Percentiles rank a stretch among this genome's conserved stretches.
phyloP scores from a whole-genome alignment of 176 grass and related monocot genomes.

The Phoenix dactylifera region DNA sequence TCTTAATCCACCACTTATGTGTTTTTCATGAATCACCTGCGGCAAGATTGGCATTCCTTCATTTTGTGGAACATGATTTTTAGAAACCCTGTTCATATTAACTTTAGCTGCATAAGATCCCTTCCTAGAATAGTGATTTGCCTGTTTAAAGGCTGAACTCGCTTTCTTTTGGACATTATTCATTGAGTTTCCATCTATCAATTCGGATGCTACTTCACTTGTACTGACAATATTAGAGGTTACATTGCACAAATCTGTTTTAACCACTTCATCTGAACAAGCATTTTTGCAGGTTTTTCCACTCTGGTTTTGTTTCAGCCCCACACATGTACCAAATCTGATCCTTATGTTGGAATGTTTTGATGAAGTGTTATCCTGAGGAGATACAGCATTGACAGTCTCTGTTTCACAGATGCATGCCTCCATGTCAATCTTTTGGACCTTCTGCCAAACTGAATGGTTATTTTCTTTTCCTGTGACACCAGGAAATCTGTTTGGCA shows the following conservation, averaged over 20 bases:
- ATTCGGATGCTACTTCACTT: conserved; percentile 13
- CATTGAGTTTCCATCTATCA: conserved; percentile 11
- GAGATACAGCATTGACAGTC: conserved; percentile 20
- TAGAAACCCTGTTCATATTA: conserved; percentile 3
- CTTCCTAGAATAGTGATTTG: conserved; percentile 15
- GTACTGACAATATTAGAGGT: conserved; percentile 5
- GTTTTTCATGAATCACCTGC: conserved; percentile 5
- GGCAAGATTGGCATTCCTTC: conserved; percentile 13
- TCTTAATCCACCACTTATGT: conserved; percentile 11
- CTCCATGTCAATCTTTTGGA: conserved; percentile 23
- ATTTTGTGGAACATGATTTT: conserved; percentile 29
- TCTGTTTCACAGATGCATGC: conserved; percentile 16
- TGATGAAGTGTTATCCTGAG: conserved; percentile 19
- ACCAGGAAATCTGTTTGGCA: conserved; percentile 4
- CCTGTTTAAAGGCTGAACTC: conserved; percentile 25
- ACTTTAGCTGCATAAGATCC: conserved; percentile 12
- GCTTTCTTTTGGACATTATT: conserved; percentile 25
- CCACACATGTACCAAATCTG: conserved; percentile 13
- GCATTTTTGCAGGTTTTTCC: conserved; percentile 8
- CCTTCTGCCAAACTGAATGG: conserved; percentile 23
- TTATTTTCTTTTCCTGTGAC: conserved; percentile 22
- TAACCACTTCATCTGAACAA: conserved; percentile 2
- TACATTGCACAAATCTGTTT: conserved; percentile 18
- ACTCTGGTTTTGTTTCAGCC: conserved; percentile 25
- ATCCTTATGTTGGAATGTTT: conserved; percentile 22